Conservation (phyloP, 2,329 filamentous ascomycete species). For the Penicillium sumatraense region DNA sequence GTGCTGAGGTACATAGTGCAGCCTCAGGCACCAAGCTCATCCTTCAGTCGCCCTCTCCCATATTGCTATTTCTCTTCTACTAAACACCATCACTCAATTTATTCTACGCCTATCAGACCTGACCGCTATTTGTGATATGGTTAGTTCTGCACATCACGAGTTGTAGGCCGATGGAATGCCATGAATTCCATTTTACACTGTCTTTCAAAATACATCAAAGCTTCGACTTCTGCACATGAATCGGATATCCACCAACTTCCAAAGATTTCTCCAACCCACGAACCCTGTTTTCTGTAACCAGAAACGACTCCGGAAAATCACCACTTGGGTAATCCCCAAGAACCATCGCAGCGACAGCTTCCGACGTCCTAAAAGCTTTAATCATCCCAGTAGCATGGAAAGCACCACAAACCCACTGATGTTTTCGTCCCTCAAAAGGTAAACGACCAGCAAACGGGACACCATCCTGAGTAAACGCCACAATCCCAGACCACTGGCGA, state of each 20-base stretch:
- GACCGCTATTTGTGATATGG: no score
- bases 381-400: conserved; percentile 4
- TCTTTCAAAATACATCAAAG: no score
- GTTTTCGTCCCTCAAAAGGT: neutral
- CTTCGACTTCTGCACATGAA: neutral
- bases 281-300: neutral
- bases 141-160: no score
- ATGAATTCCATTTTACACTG: no score
- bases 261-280: neutral
- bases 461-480: neutral
- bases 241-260: neutral
- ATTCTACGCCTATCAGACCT: no score
- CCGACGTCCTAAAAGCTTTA: neutral
- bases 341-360: neutral
- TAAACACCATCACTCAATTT: no score
- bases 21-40: no score
- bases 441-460: conserved; percentile 1
- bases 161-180: no score
- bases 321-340: neutral
- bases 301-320: neutral
- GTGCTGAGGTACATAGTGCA: no score
- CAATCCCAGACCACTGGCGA: neutral
- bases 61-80: no score
- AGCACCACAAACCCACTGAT: conserved; percentile 3
- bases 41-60: no score